Evolutionary conservation across 2,329 filamentous ascomycete genomes (phyloP).

Genomic region (Alternaria dauci): DNA sequence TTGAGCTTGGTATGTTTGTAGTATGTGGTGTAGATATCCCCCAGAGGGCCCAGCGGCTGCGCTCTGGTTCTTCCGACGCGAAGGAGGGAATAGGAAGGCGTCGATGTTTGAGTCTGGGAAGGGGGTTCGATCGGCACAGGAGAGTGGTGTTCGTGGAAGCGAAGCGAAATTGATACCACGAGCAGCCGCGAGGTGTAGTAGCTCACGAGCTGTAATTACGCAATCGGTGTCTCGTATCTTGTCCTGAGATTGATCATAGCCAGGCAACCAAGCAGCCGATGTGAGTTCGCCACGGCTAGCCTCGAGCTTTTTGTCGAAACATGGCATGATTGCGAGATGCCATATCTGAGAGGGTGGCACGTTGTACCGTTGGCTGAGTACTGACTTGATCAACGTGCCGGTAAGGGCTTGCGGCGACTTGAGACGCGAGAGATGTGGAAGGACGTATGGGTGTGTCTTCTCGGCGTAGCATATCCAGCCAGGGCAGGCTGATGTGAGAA

Average conservation of each 20-base stretch:
- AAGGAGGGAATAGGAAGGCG: conserved; percentile 73
- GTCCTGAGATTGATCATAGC: conserved; percentile 30
- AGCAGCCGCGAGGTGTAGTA: conserved; percentile 86
- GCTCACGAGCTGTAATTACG: conserved; percentile 95
- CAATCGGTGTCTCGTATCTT: conserved; percentile 89
- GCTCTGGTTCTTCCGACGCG: conserved; percentile 51
- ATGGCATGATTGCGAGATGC: conserved; percentile 97
- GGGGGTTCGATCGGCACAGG: conserved; percentile 56
- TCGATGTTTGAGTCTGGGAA: conserved; percentile 80
- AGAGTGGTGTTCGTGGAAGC: conserved; percentile 68
- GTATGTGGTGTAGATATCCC: conserved; percentile 85
- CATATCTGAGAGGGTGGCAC: conserved; percentile 84
- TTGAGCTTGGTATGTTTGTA: conserved; percentile 75
- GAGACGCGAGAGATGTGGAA: conserved; percentile 87
- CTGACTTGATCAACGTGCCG: conserved; percentile 88
- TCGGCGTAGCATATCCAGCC: conserved; percentile 99
- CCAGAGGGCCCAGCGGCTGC: conserved; percentile 80
- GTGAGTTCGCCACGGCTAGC: conserved; percentile 93
- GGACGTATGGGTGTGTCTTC: conserved; percentile 93
- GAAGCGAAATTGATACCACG: conserved; percentile 79
- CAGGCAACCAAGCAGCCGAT: conserved; percentile 71
- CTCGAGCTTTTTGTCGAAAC: conserved; percentile 98
- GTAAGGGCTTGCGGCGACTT: conserved; percentile 95
- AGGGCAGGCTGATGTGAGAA: conserved; percentile 89
- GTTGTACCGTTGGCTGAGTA: conserved; percentile 74